These are phyloP conservation scores for Euryodendron excelsum DNA, from an alignment of 148 eudicot genomes.

Conservation along the genomic window DNA sequence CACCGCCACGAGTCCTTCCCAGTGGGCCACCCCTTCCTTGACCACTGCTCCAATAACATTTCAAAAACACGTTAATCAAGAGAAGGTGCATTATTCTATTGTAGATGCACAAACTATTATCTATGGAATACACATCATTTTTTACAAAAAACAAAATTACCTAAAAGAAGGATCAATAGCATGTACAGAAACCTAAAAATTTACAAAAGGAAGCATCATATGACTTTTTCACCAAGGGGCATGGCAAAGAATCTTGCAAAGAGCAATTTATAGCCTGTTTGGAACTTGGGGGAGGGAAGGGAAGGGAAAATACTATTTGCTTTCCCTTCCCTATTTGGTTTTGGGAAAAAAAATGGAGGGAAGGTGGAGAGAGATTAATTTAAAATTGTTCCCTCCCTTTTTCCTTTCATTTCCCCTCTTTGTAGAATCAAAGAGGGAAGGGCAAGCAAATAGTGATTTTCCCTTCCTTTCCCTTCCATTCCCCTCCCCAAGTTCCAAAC, in stretches of 20 bases:
- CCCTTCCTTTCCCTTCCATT: too few relatives aligned
- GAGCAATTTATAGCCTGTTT: background rate
- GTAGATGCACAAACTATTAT: background rate
- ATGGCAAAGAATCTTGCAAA: background rate
- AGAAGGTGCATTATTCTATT: background rate
- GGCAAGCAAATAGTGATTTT: too few relatives aligned
- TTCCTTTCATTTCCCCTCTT: too few relatives aligned
- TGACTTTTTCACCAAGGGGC: background rate
- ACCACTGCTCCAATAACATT: slow-evolving; percentile 44
- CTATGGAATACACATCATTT: background rate
- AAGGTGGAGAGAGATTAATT: too few relatives aligned
- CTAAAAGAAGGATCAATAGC: background rate
- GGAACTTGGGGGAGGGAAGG: too few relatives aligned
- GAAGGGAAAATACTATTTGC: too few relatives aligned
- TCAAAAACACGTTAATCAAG: background rate
- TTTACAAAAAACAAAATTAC: background rate
- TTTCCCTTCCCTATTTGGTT: too few relatives aligned
- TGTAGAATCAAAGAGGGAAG: too few relatives aligned
- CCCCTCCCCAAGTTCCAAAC: too few relatives aligned
- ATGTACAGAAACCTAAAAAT: background rate
- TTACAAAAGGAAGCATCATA: background rate
- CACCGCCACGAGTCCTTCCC: slow-evolving; percentile 41
- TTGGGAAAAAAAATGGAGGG: too few relatives aligned
- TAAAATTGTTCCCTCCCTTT: too few relatives aligned
- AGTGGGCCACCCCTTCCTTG: slow-evolving; percentile 66